Base-by-base conservation (phyloP, 192 early-diverging fungal species). In the Obelidium mucronatum region DNA sequence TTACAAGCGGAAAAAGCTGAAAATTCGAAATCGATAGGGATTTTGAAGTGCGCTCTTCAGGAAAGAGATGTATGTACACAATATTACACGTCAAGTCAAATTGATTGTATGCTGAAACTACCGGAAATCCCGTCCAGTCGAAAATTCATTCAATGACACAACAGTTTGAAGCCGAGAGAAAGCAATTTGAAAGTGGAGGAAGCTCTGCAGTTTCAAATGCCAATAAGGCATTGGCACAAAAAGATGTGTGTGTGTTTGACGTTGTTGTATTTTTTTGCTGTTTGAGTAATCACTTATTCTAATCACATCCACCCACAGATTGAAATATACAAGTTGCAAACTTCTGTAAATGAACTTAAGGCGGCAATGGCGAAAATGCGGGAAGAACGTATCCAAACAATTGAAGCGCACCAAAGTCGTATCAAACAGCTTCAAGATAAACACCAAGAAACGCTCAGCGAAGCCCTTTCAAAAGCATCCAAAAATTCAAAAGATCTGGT, bases 321-420 rank as follows among this genome's bases (percentile, higher is more conserved):
- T n/a, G 56, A 64, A 69, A 77, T 77, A 0, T 26, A 58, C 36
- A 59, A 77, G 33, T 58, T 71, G 17, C 15, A 39, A 3, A 44
- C 33, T 24, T 26, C 2, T 4, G 30, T 71, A n/a, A n/a, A 33
- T 8, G 67, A 77, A 1, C 76, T 60, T 13, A 64, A 69, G n/a
- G 17, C 33, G 40, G 54, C 3, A 2, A 77, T 77, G 26, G 54
- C 22, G 4, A 30, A 30, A 26, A 39, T 71, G 35, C 8, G 28
- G 13, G 35, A 54, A 17, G 76, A 77, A 35, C 66, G 76, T 2
- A 30, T 22, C 11, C 80, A 79, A 58, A 87, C 83, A 3, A 81
- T 87, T 40, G 86, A 87, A 67, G 86, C 86, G 2, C 86, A 87
- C 67, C 86, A 87, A 73, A 80, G 75, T 42, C 63, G 86, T 2